Percentiles rank a stretch among this genome's conserved stretches.
Evolutionary conservation across 192 early-diverging fungal genomes (phyloP).

Genomic region (Geranomyces michiganensis): DNA sequence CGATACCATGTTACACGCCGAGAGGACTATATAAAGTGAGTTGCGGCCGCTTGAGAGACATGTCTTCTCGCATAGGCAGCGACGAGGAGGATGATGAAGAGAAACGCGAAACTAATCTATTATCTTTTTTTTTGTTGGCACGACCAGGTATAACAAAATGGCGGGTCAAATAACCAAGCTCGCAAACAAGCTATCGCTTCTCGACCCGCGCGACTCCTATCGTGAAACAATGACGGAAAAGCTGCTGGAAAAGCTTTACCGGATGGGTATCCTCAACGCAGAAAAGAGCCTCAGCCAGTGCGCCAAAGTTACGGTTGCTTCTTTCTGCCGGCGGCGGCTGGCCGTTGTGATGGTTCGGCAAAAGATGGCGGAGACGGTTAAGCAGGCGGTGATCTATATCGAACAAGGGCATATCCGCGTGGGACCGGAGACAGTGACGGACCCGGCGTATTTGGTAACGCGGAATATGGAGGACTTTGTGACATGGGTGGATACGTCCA

Average conservation of each 20-base stretch:
- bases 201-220: slow-evolving; percentile 85
- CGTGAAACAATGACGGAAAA: slow-evolving; percentile 72
- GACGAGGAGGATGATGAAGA: too few species aligned
- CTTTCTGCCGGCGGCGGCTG: slow-evolving; percentile 84
- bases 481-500: slow-evolving; percentile 96
- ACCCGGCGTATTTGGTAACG: slow-evolving; percentile 86
- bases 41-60: too few species aligned
- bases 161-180: slow-evolving; percentile 79
- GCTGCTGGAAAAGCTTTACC: slow-evolving; percentile 84
- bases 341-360: slow-evolving; percentile 92
- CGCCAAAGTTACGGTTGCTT: slow-evolving; percentile 81
- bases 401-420: slow-evolving; percentile 96
- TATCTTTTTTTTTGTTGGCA: too few species aligned
- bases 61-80: too few species aligned
- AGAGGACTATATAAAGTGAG: slow-evolving; percentile 85
- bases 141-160: slow-evolving; percentile 73
- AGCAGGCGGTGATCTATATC: slow-evolving; percentile 84
- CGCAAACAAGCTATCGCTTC: slow-evolving; percentile 78
- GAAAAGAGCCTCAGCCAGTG: slow-evolving; percentile 76
- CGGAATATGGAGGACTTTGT: slow-evolving; percentile 94
- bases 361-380: slow-evolving; percentile 94
- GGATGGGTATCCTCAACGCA: slow-evolving; percentile 80
- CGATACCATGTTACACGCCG: slow-evolving; percentile 85
- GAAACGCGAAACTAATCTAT: too few species aligned
- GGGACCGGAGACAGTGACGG: slow-evolving; percentile 86